These are phyloP conservation scores for Dipteronia dyeriana DNA, from an alignment of 345 rosid genomes.

Conservation along the genomic window DNA sequence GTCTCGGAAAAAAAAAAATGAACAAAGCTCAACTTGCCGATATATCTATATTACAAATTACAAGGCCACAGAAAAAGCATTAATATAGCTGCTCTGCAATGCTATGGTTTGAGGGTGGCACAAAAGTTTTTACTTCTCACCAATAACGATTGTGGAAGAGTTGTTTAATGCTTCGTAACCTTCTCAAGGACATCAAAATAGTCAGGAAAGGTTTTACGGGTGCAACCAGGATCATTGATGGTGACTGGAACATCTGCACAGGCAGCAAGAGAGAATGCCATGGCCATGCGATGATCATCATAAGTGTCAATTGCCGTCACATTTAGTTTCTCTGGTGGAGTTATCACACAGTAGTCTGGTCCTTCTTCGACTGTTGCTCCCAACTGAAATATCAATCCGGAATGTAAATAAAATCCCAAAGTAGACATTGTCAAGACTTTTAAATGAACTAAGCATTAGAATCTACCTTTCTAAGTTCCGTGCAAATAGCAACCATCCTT, in stretches of 20 bases:
- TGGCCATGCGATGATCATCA: constrained; percentile 98
- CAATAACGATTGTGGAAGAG: neutral
- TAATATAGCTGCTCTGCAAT: neutral
- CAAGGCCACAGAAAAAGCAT: constrained; percentile 6
- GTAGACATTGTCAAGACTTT: neutral
- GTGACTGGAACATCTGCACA: constrained; percentile 94
- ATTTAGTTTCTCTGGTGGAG: constrained; percentile 83
- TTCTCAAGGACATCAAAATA: constrained; percentile 87
- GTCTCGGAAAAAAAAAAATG: neutral
- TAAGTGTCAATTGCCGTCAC: constrained; percentile 83
- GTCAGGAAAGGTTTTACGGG: constrained; percentile 91
- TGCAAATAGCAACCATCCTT: constrained; percentile 95
- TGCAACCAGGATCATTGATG: constrained; percentile 92
- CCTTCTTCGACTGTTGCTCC: constrained; percentile 99
- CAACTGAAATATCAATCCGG: constrained; percentile 47
- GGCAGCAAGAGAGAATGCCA: constrained; percentile 97
- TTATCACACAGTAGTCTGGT: constrained; percentile 88
- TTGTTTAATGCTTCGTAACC: constrained; percentile 53
- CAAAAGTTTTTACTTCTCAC: neutral
- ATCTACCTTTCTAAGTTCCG: constrained; percentile 84
- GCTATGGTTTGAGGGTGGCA: neutral
- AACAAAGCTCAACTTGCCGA: constrained; percentile 16
- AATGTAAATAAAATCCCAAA: constrained; percentile 6
- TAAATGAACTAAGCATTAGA: neutral
- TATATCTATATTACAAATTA: constrained; percentile 4